Base-by-base conservation (phyloP, 176 grass and related monocot species). In the Hordeum vulgare region DNA sequence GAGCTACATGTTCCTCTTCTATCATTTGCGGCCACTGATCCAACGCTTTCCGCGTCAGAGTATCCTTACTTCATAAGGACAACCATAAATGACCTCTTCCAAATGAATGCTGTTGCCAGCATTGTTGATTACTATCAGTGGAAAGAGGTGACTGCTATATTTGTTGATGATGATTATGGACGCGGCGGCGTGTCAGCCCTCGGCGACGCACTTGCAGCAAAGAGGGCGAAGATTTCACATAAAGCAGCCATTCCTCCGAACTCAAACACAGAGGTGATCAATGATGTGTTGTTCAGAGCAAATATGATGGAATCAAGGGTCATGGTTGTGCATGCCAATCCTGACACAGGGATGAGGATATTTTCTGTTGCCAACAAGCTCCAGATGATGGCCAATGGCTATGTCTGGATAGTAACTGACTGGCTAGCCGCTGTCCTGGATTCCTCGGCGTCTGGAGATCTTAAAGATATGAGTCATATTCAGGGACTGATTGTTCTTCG, bases 251-350 rank as follows among this genome's bases (percentile, higher is more conserved):
- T 92, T 79, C 84, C 87, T 80, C 87, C 90, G 33, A 66, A 90
- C 20, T 66, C 82, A 85, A 68, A 92, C 75, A 10, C 74, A n/a
- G 45, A 78, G 6, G 62, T 71, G 26, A 92, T 94, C 27, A 83
- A 35, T 62, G 79, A 92, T 75, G 63, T 94, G 81, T 70, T 94
- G 20, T 63, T 67, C 58, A 77, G 37, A 75, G 87, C 85, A 56
- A 94, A 92, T 45, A 85, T 90, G 80, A 92, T 92, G 93, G 93
- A 94, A 89, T 94, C 93, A 76, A 88, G 93, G 59, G 57, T 94
- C 65, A 88, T 86, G 56, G 82, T 94, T 36, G 68, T 94, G 78
- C 93, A 94, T 80, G 93, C 85, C 23, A 94, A 92, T 87, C 93
- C 90, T 75, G 90, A 92, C 69, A 57, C 90, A 6, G 93, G 93